Percentiles rank a stretch among this genome's conserved stretches.
Conservation (phyloP, 352 stramenopile genomes). For the Globisporangium splendens region DNA sequence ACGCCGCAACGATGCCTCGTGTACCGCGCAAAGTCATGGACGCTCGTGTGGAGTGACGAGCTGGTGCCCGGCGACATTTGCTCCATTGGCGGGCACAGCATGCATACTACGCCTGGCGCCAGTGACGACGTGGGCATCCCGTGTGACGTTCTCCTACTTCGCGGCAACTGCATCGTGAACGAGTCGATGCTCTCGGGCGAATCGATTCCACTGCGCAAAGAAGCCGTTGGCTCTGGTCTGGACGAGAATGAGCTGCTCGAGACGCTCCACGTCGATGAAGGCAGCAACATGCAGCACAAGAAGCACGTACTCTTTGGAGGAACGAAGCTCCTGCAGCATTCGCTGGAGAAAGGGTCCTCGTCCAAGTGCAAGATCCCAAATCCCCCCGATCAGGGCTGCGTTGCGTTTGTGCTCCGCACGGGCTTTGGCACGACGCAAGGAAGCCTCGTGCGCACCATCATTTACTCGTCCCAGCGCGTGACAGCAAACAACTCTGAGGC, state of each 20-base stretch:
- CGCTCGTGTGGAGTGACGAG: constrained; percentile 48
- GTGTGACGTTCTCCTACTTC: constrained; percentile 90
- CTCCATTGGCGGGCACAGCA: constrained; percentile 55
- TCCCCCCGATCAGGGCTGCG: constrained; percentile 79
- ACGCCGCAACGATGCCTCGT: constrained; percentile 69
- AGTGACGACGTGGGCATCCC: constrained; percentile 42
- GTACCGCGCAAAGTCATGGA: constrained; percentile 72
- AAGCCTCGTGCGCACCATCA: constrained; percentile 92
- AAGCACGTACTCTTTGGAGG: constrained; percentile 81
- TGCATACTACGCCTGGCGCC: constrained; percentile 9
- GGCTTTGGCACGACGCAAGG: constrained; percentile 94
- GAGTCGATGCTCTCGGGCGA: constrained; percentile 97
- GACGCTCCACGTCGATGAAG: constrained; percentile 24
- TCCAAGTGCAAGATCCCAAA: constrained; percentile 20
- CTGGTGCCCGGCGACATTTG: constrained; percentile 85
- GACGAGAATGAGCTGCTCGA: constrained; percentile 15
- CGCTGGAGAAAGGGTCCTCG: constrained; percentile 7
- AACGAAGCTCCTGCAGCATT: constrained; percentile 48
- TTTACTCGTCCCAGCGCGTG: constrained; percentile 91
- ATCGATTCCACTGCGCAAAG: constrained; percentile 92
- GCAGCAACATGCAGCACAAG: constrained; percentile 30
- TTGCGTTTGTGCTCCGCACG: constrained; percentile 90
- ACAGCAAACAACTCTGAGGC: constrained; percentile 90
- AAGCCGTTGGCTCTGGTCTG: constrained; percentile 29
- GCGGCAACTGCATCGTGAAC: constrained; percentile 92